A percentile compares a stretch with the other conserved stretches of the same genome.
These are phyloP conservation scores for Colletotrichum chlorophyti DNA, from an alignment of 2,329 filamentous ascomycete genomes.

Conservation along the genomic window DNA sequence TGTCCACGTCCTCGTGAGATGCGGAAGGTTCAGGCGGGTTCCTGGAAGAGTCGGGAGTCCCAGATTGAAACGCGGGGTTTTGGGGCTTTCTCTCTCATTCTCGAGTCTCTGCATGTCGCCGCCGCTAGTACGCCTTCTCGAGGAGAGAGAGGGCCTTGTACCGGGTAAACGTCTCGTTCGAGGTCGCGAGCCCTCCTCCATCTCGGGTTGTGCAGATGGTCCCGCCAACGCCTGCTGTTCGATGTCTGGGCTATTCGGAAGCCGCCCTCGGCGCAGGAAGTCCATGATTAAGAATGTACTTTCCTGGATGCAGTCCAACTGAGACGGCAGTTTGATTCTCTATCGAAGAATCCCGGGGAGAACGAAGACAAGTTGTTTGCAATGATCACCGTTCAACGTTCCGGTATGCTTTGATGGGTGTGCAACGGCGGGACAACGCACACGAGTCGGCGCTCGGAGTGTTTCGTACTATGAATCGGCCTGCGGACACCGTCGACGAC, in stretches of 20 bases:
- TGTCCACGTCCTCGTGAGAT: slow-evolving; percentile 47
- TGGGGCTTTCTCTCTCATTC: slow-evolving; percentile 48
- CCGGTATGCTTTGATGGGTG: slow-evolving; percentile 11
- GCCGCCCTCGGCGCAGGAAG: slow-evolving; percentile 18
- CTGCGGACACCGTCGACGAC: slow-evolving; percentile 5
- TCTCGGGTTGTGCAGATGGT: slow-evolving; percentile 21
- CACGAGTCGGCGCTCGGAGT: not conserved
- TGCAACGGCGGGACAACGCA: not conserved
- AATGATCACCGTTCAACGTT: slow-evolving; percentile 6
- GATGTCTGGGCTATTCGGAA: not conserved
- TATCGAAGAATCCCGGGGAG: too few species aligned
- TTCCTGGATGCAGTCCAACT: too few species aligned
- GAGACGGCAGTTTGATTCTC: too few species aligned
- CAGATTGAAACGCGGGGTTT: slow-evolving; percentile 51
- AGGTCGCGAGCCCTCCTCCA: slow-evolving; percentile 16
- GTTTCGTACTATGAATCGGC: slow-evolving; percentile 10
- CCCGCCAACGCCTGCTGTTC: slow-evolving; percentile 23
- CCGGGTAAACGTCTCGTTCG: slow-evolving; percentile 7
- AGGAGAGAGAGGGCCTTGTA: slow-evolving; percentile 5
- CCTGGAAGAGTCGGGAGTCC: slow-evolving; percentile 46
- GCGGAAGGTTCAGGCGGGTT: slow-evolving; percentile 49
- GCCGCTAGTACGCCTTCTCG: not conserved
- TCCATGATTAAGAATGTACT: slow-evolving; percentile 20
- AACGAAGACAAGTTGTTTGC: not conserved
- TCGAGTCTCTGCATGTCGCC: slow-evolving; percentile 19